Base-by-base conservation (phyloP, 768 basidiomycete species). In the Polyporus arcularius region DNA sequence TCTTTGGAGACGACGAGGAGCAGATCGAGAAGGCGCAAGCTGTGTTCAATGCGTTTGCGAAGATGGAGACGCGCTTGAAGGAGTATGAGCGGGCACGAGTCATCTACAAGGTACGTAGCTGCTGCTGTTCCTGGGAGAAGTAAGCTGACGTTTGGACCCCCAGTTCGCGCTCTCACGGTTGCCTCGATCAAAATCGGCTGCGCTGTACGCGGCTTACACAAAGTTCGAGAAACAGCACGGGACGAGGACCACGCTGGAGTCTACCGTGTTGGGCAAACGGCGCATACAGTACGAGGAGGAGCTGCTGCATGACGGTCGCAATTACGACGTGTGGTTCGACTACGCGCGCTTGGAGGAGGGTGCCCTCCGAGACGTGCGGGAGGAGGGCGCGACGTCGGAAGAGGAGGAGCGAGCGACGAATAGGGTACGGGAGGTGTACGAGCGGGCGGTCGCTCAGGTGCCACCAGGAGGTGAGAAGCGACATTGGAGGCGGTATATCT, bases 201-300 rank as follows among this genome's bases (percentile, higher is more conserved):
- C 81, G 9, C 79, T 99, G 10, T 99, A 98, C 69, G 87, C 95
- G 4, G 84, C 95, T 0, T 99, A 96, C 70, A 96, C 96, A 21
- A 94, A 92, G 71, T 98, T 99, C 63, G 97, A 98, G 78, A 99
- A 99, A 73, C 97, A 98, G 69, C 94, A 95, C 67, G 97, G 97
- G 12, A 88, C 90, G 9, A 87, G 93, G 6, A 82, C 85, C 4
- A 88, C 93, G 0, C 85, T 99, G 28, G 96, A 98, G 73, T 84
- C 86, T 42, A 99, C 97, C 7, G 96, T 99, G 0, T 83, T 98
- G 0, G 96, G 96, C 35, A 99, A 98, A 73, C 87, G 97, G n/a
- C 85, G 97, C 41, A 98, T 99, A 58, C 95, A 98, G 68, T 98
- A 99, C 69, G 97, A 99, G 71, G 97, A 99, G 64, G 97, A 99